A percentile compares a stretch with the other conserved stretches of the same genome.
Evolutionary conservation across 1,284 basidiomycete species (phyloP).

Genomic region (Gomphus bonarii): DNA sequence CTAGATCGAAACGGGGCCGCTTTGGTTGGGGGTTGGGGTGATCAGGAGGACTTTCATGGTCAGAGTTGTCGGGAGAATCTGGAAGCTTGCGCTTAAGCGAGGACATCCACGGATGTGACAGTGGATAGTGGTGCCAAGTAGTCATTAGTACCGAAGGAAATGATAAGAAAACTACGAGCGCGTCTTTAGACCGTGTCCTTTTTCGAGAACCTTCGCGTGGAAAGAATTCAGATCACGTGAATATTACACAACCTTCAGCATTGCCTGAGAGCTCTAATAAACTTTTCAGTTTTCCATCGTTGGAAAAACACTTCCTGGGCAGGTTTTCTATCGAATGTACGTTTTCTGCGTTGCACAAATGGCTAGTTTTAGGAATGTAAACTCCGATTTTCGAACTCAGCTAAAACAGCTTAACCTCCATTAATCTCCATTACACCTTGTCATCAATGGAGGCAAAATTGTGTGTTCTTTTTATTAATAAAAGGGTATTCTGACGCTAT

Average conservation of each 20-base stretch:
- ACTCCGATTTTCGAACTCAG: slow-evolving; percentile 7
- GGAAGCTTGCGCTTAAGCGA: slow-evolving; percentile 39
- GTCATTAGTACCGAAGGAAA: slow-evolving; percentile 16
- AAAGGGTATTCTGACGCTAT: not conserved
- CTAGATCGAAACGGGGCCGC: slow-evolving; percentile 17
- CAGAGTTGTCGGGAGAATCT: slow-evolving; percentile 17
- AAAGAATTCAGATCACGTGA: not conserved
- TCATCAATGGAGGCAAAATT: slow-evolving; percentile 42
- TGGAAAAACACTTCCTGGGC: not conserved
- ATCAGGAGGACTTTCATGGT: slow-evolving; percentile 8
- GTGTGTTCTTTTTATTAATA: slow-evolving; percentile 18
- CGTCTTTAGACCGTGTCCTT: not conserved
- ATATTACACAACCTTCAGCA: not conserved
- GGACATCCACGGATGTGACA: slow-evolving; percentile 44
- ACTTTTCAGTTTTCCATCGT: not conserved
- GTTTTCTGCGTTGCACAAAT: not conserved
- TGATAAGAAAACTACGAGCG: not conserved
- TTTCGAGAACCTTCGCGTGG: slow-evolving; percentile 9
- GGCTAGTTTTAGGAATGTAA: not conserved
- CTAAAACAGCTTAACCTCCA: slow-evolving; percentile 11
- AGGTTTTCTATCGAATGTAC: not conserved
- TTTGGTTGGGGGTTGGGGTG: slow-evolving; percentile 11
- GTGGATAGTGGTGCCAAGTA: slow-evolving; percentile 23
- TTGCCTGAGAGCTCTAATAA: not conserved
- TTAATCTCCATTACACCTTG: slow-evolving; percentile 12